Percentiles rank a stretch among this genome's conserved stretches.
Evolutionary conservation across 2,329 filamentous ascomycete genomes (phyloP).

Genomic region (Penicillium sp.): DNA sequence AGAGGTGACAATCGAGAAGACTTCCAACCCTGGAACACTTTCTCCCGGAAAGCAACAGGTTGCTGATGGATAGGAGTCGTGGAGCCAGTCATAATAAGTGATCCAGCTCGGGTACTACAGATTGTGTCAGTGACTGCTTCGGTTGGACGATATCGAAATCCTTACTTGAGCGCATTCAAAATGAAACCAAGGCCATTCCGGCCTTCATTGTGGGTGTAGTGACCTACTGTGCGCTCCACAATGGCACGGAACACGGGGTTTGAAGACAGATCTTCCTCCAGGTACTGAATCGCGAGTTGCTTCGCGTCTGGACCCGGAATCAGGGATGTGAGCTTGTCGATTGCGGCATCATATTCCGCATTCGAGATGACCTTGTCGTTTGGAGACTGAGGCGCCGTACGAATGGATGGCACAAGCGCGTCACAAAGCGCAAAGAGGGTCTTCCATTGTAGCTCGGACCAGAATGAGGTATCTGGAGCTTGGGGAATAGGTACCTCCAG

Average conservation of each 20-base stretch:
- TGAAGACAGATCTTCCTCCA: conserved; percentile 50
- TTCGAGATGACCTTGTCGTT: conserved; percentile 41
- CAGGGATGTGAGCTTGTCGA: conserved; percentile 27
- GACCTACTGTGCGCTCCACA: conserved; percentile 49
- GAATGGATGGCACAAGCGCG: conserved; percentile 57
- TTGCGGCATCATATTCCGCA: conserved; percentile 42
- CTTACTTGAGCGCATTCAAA: conserved; percentile 55
- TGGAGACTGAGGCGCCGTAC: conserved; percentile 35
- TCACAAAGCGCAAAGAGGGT: conserved; percentile 60
- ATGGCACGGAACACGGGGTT: conserved; percentile 52
- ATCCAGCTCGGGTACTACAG: conserved; percentile 54
- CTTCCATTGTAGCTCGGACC: conserved; percentile 59
- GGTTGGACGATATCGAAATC: neutral
- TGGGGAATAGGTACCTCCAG: conserved; percentile 50
- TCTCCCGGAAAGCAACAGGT: conserved; percentile 54
- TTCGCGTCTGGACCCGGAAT: conserved; percentile 35
- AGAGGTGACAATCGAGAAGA: conserved; percentile 54
- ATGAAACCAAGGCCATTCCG: conserved; percentile 53
- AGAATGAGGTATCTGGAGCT: conserved; percentile 47
- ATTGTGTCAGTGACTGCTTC: neutral
- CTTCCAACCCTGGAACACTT: conserved; percentile 55
- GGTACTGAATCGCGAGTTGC: conserved; percentile 44
- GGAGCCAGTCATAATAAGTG: conserved; percentile 59
- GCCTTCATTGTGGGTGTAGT: conserved; percentile 51
- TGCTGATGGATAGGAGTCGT: conserved; percentile 56